Evolutionary conservation across 2,329 filamentous ascomycete genomes (phyloP), one percentile per base, ranked within the genome.

Genomic region (Microthyrium microscopicum): DNA sequence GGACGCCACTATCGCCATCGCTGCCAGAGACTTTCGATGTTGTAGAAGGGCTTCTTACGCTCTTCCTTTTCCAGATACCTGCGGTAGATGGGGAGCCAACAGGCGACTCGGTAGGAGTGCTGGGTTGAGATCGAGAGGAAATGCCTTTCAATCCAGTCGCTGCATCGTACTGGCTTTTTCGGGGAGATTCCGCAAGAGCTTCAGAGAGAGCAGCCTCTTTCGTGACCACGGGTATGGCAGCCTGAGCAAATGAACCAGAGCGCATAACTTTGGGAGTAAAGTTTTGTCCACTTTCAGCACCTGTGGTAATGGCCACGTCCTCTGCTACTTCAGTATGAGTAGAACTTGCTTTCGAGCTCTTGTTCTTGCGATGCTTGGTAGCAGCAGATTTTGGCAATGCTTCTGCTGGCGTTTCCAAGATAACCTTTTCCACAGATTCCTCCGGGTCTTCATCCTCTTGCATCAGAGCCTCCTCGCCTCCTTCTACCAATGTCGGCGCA

Each of bases 121-220:
- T 26, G 9, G 30, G 20, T 26, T 33, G 31, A 24, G 76, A 70
- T 13, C 68, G 62, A 13, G 61, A 67, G n/a, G 77, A 72, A 25
- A 81, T 60, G 25, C 71, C 73, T 35, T 75, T 74, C 63, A 84
- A 81, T 18, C 68, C 62, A 41, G 61, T 68, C 16, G 66, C 62
- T 17, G 77, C 77, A 46, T 70, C 60, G 38, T 61, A 62, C 31
- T 72, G 62, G 24, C 73, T 67, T 2, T 68, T 65, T 39, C 67
- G 69, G 42, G 69, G 68, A 5, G 47, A 42, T 13, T 42, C 34
- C 11, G 24, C 26, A 18, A 73, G 42, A 13, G 48, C 62, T 39
- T 83, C 76, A 15, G 73, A 71, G 40, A 76, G 74, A 1, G 70
- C 64, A 21, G 67, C 63, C 44, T 83, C 75, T 1, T 74, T 72